phyloP scores from a whole-genome alignment of 129 eudicot genomes.

The Flaveria sonorensis region DNA sequence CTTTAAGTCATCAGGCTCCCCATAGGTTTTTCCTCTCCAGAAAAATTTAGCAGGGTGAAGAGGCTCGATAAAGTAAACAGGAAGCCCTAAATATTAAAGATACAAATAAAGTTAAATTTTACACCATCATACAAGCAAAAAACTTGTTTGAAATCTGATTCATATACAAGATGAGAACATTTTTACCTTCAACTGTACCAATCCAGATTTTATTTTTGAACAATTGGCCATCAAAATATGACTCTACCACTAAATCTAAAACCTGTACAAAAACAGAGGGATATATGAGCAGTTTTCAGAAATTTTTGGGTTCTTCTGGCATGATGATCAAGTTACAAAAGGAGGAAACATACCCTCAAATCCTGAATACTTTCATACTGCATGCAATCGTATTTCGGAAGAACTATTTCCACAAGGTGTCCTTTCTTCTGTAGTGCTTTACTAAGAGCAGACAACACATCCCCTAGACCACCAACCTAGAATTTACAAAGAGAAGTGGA shows the following conservation, averaged over 20 bases:
- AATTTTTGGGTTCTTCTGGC: background rate
- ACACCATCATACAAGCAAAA: background rate
- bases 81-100: constrained; percentile 63
- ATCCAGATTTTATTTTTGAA: constrained; percentile 87
- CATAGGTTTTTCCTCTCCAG: constrained; percentile 93
- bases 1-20: constrained; percentile 89
- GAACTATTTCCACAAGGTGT: constrained; percentile 85
- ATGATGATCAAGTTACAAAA: constrained; percentile 6
- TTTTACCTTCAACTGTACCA: constrained; percentile 92
- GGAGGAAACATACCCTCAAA: constrained; percentile 53
- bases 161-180: constrained; percentile 14
- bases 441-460: constrained; percentile 94
- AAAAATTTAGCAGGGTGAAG: constrained; percentile 86
- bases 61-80: constrained; percentile 97
- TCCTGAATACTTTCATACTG: constrained; percentile 64
- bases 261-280: constrained; percentile 49
- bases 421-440: constrained; percentile 93
- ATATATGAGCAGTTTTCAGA: constrained; percentile 6
- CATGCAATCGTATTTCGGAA: constrained; percentile 98
- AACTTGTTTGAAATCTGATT: background rate
- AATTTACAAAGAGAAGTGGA: constrained; percentile 7
- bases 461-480: constrained; percentile 98
- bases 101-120: constrained; percentile 7
- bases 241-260: constrained; percentile 73
- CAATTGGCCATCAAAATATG: constrained; percentile 84